These are phyloP conservation scores for Solioccasus polychromus DNA, from an alignment of 768 basidiomycete genomes.

Conservation along the genomic window DNA sequence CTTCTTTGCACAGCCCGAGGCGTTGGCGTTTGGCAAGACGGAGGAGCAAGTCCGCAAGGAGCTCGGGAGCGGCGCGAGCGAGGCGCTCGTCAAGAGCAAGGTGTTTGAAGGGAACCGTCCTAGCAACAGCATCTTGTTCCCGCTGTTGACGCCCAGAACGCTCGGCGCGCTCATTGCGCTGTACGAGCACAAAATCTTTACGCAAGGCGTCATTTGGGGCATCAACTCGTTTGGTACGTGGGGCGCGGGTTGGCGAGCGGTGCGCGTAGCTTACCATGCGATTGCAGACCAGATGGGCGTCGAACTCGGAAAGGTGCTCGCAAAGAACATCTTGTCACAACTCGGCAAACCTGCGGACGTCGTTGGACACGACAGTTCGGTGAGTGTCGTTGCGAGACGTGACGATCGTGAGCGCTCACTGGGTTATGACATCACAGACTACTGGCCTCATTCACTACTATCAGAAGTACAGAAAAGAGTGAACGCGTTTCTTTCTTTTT, in stretches of 20 bases:
- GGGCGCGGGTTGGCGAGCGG: neutral
- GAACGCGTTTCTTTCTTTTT: slow-evolving; percentile 15
- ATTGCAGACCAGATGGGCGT: slow-evolving; percentile 96
- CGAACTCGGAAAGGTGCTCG: slow-evolving; percentile 95
- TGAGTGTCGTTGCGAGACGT: slow-evolving; percentile 20
- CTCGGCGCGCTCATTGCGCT: slow-evolving; percentile 87
- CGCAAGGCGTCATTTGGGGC: slow-evolving; percentile 96
- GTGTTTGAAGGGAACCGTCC: slow-evolving; percentile 98
- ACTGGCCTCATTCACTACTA: slow-evolving; percentile 97
- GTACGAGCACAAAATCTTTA: slow-evolving; percentile 99
- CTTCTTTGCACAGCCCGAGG: slow-evolving; percentile 98
- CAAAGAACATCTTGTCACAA: slow-evolving; percentile 92
- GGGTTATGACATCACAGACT: slow-evolving; percentile 49
- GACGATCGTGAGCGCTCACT: slow-evolving; percentile 3
- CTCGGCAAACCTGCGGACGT: slow-evolving; percentile 78
- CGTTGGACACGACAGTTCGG: slow-evolving; percentile 85
- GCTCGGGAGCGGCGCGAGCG: slow-evolving; percentile 66
- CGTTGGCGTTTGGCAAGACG: slow-evolving; percentile 95
- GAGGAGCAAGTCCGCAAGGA: slow-evolving; percentile 81
- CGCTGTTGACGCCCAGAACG: slow-evolving; percentile 82
- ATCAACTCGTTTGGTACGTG: slow-evolving; percentile 93
- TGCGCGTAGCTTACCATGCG: neutral
- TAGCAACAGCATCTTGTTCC: slow-evolving; percentile 96
- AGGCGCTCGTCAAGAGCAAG: slow-evolving; percentile 91
- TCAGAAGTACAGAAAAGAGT: slow-evolving; percentile 83